A percentile compares a stretch with the other conserved stretches of the same genome.
Evolutionary conservation across 441 rosid genomes (phyloP).

Genomic region (Mallotus repandus): DNA sequence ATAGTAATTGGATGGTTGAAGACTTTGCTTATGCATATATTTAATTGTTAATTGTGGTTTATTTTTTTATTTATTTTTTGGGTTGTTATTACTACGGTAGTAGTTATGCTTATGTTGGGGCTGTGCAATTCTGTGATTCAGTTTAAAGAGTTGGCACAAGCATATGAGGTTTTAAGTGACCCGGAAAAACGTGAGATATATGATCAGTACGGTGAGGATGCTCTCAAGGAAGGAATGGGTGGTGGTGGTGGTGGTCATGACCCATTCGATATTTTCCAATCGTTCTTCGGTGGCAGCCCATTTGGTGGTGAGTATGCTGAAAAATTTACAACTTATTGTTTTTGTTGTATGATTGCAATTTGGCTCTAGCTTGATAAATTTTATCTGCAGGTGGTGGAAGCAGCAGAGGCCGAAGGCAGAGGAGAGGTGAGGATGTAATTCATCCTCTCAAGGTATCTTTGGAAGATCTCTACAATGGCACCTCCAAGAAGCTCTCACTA

Average conservation of each 20-base stretch:
- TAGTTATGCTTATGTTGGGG: not conserved
- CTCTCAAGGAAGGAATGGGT: constrained; percentile 95
- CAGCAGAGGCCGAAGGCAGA: constrained; percentile 82
- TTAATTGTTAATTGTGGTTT: not conserved
- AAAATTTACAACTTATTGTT: no score
- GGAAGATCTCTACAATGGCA: constrained; percentile 82
- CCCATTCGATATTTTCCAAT: constrained; percentile 88
- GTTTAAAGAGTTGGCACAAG: constrained; percentile 97
- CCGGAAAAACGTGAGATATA: constrained; percentile 92
- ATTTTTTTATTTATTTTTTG: not conserved
- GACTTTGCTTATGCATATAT: not conserved
- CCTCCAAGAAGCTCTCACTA: constrained; percentile 73
- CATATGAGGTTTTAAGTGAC: constrained; percentile 87
- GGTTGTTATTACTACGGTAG: not conserved
- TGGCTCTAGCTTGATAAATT: not conserved
- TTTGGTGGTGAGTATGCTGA: constrained; percentile 52
- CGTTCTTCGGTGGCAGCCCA: constrained; percentile 86
- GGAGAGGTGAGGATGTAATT: constrained; percentile 84
- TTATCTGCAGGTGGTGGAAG: constrained; percentile 56
- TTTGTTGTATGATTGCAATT: not conserved
- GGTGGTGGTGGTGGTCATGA: constrained; percentile 78
- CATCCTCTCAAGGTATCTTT: constrained; percentile 83
- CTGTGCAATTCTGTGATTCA: constrained; percentile 24
- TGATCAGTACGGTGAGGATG: constrained; percentile 96
- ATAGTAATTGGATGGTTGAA: not conserved